A percentile compares a stretch with the other conserved stretches of the same genome.
Evolutionary conservation across 163 green algal genomes (phyloP).

Genomic region (Volvox carteri): DNA sequence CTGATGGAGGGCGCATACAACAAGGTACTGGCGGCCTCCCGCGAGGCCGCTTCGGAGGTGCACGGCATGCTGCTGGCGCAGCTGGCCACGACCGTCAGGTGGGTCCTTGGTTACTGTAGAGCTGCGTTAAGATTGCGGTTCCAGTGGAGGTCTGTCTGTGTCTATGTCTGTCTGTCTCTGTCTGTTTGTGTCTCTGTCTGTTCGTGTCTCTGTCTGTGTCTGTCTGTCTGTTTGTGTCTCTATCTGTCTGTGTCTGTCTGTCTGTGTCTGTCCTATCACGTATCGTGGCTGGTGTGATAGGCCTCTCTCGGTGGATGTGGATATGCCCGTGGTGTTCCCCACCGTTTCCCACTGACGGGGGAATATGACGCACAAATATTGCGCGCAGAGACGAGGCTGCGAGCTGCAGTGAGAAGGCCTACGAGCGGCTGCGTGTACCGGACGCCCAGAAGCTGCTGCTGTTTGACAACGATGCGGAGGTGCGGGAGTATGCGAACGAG

Average conservation of each 20-base stretch:
- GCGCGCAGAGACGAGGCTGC: constrained; percentile 97
- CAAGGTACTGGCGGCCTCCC: constrained; percentile 74
- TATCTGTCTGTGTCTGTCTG: too few relatives aligned
- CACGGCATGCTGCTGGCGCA: constrained; percentile 60
- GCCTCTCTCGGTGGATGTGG: too few relatives aligned
- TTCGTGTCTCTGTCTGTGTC: too few relatives aligned
- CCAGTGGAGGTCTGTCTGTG: too few relatives aligned
- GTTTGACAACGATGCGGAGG: constrained; percentile 79
- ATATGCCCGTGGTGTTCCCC: too few relatives aligned
- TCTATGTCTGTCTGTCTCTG: neutral
- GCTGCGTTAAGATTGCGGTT: too few relatives aligned
- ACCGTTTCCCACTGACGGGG: too few relatives aligned
- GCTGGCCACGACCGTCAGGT: constrained; percentile 85
- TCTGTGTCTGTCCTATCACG: too few relatives aligned
- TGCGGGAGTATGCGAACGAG: constrained; percentile 80
- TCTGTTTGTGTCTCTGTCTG: neutral
- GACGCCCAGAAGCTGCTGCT: constrained; percentile 90
- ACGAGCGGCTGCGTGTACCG: constrained; percentile 79
- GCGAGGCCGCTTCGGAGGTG: constrained; percentile 42
- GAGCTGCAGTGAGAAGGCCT: constrained; percentile 89
- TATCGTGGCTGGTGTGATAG: too few relatives aligned
- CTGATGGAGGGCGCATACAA: constrained; percentile 98
- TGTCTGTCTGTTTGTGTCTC: too few relatives aligned
- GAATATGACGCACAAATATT: too few relatives aligned
- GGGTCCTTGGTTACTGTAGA: neutral